Percentiles rank a stretch among this genome's conserved stretches.
These are phyloP conservation scores for Citrullus mucosospermus DNA, from an alignment of 306 rosid genomes.

Conservation along the genomic window DNA sequence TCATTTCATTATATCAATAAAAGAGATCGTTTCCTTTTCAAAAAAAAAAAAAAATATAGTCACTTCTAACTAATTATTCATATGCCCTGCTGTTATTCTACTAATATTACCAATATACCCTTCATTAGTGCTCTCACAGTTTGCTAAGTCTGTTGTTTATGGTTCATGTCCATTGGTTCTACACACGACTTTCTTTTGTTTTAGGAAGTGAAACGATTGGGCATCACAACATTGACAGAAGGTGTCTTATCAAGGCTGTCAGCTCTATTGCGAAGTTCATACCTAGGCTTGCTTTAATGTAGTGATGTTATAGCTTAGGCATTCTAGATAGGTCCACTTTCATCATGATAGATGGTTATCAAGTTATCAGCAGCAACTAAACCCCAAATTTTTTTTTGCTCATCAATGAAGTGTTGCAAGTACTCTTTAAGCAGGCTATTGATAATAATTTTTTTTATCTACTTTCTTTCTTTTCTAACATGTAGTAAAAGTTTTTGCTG, in stretches of 20 bases:
- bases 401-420: too few relatives aligned
- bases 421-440: neutral
- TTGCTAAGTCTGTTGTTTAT: neutral
- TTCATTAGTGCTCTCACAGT: too few relatives aligned
- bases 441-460: neutral
- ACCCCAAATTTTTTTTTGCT: neutral
- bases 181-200: neutral
- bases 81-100: too few relatives aligned
- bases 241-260: neutral
- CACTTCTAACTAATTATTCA: too few relatives aligned
- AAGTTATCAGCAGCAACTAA: neutral
- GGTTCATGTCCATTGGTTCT: neutral
- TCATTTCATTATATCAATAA: too few relatives aligned
- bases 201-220: neutral
- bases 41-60: too few relatives aligned
- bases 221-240: neutral
- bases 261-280: neutral
- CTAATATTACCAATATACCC: too few relatives aligned
- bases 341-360: neutral
- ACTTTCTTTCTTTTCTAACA: too few relatives aligned
- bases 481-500: neutral
- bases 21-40: too few relatives aligned
- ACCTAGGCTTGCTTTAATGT: too few relatives aligned
- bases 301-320: neutral
- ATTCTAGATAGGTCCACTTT: neutral